A percentile compares a stretch with the other conserved stretches of the same genome.
Evolutionary conservation across 2,329 filamentous ascomycete genomes (phyloP).

Genomic region (Penicillium sp.): DNA sequence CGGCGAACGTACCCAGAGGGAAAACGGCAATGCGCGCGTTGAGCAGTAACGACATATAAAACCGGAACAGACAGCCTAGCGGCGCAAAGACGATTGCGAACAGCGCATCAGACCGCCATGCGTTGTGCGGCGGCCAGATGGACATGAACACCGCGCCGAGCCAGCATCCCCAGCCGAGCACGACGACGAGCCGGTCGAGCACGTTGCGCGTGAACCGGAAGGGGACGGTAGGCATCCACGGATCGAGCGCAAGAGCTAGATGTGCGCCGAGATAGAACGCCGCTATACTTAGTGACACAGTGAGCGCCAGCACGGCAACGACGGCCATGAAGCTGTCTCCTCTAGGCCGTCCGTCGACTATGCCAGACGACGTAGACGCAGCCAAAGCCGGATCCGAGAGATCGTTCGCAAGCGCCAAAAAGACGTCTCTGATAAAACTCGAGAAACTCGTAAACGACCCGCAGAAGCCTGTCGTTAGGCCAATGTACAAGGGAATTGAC

Average conservation of each 20-base stretch:
- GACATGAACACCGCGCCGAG: conserved; percentile 69
- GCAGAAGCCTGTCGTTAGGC: conserved; percentile 80
- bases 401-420: conserved; percentile 74
- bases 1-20: conserved; percentile 79
- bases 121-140: conserved; percentile 64
- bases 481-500: conserved; percentile 82
- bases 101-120: conserved; percentile 70
- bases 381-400: conserved; percentile 53
- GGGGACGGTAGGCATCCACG: conserved; percentile 46
- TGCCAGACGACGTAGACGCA: conserved; percentile 6
- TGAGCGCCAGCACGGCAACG: conserved; percentile 68
- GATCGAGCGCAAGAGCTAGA: conserved; percentile 61
- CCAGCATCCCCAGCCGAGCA: conserved; percentile 73
- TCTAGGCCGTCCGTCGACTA: conserved; percentile 50
- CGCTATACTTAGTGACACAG: conserved; percentile 64
- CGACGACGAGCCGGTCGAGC: conserved; percentile 38
- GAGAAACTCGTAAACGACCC: conserved; percentile 90
- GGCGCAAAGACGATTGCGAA: conserved; percentile 83
- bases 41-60: conserved; percentile 66
- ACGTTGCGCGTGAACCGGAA: conserved; percentile 21
- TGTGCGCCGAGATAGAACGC: conserved; percentile 72
- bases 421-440: conserved; percentile 74
- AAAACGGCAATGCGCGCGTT: conserved; percentile 66
- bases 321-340: conserved; percentile 83
- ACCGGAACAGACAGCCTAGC: conserved; percentile 69